A percentile compares a stretch with the other conserved stretches of the same genome.
phyloP scores from a whole-genome alignment of 352 stramenopile species.

The Phytophthora idaei region DNA sequence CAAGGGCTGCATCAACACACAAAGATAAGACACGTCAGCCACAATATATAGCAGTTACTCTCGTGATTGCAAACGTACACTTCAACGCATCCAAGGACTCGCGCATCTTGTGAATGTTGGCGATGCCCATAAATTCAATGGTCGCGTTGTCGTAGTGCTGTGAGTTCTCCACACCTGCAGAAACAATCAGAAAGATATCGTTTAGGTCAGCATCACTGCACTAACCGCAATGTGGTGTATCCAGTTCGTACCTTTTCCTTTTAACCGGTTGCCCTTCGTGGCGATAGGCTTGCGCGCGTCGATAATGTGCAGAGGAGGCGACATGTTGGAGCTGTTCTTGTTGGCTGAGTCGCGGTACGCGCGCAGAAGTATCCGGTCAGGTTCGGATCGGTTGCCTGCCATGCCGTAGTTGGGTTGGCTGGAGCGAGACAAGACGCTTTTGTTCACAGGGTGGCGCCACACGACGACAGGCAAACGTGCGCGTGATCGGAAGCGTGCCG shows the following conservation, averaged over 20 bases:
- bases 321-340: slow-evolving; percentile 71
- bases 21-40: slow-evolving; percentile 10
- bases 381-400: slow-evolving; percentile 91
- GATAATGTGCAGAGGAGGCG: slow-evolving; percentile 84
- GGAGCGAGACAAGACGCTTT: slow-evolving; percentile 93
- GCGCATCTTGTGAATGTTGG: slow-evolving; percentile 99
- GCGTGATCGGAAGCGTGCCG: slow-evolving; percentile 91
- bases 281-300: slow-evolving; percentile 83
- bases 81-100: slow-evolving; percentile 92
- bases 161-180: slow-evolving; percentile 94
- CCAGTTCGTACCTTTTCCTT: slow-evolving; percentile 67
- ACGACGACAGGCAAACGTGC: slow-evolving; percentile 93
- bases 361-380: slow-evolving; percentile 91
- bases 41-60: background rate
- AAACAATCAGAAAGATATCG: slow-evolving; percentile 14
- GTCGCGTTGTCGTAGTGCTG: slow-evolving; percentile 96
- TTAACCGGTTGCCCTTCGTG: slow-evolving; percentile 82
- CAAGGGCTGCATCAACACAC: slow-evolving; percentile 50
- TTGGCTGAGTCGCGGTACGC: slow-evolving; percentile 87
- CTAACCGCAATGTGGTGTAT: background rate
- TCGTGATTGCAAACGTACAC: slow-evolving; percentile 39
- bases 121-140: slow-evolving; percentile 98
- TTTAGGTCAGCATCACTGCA: background rate
- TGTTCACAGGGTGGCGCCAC: slow-evolving; percentile 92
- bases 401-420: slow-evolving; percentile 98